Base-by-base conservation (phyloP, 2,329 filamentous ascomycete genomes). In the Lachnellula willkommii region DNA sequence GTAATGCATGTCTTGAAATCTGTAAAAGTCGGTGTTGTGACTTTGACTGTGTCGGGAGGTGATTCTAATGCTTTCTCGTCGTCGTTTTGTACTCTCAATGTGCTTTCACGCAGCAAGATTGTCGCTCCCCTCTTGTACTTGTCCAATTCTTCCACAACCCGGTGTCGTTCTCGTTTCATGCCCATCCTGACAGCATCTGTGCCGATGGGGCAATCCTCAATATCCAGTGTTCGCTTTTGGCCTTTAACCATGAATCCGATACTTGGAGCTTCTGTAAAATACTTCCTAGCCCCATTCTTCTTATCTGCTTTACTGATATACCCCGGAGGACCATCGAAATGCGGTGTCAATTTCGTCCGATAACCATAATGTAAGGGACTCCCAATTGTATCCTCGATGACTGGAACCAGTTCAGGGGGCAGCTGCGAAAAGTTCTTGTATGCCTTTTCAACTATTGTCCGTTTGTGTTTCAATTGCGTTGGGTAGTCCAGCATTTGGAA, bases 161-260 rank as follows among this genome's bases (percentile, higher is more conserved):
- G 82, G 67, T 81, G 79, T n/a, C 93, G 79, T 75, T 96, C 93
- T 7, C 81, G 79, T 64, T 80, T 84, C 76, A 96, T 84, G 26
- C 93, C 94, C 62, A 82, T 78, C 26, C 90, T 82, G 15, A 99
- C 87, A 39, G 89, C 88, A 32, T 89, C 85, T 2, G 94, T 99
- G 50, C 89, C 94, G 59, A 99, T 95, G 5, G 94, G 94, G 65
- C 94, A 99, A 70, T 97, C 92, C 71, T 99, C 94, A 61, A 99
- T 97, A 69, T 99, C 94, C 60, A 99, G 77, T 3, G 92, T 92
- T 59, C 79, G 79, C 55, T 86, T 80, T 48, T 82, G 82, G n/a
- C 89, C 89, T 73, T 96, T 97, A 60, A 81, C 79, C 79, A 90
- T 94, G 74, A 95, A 99, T 8, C 94, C 94, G 64, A 97, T 90